Evolutionary conservation across 257 asterid genomes (phyloP).

Genomic region (Nicotiana knightiana): DNA sequence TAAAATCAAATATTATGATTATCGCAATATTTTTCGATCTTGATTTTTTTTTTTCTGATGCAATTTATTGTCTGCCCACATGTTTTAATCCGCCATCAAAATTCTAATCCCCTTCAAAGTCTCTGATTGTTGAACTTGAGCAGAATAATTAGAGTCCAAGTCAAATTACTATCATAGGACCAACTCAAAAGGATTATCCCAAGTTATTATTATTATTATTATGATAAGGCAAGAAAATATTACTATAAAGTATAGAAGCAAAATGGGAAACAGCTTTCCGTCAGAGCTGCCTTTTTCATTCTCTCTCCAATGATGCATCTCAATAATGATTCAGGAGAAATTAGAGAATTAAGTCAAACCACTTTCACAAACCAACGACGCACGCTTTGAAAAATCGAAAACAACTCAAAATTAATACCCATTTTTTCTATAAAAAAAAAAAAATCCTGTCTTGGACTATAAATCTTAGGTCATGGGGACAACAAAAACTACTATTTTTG

Average conservation of each 20-base stretch:
- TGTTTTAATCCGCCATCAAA: not conserved
- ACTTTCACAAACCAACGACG: slow-evolving; percentile 26
- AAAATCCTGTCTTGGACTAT: not conserved
- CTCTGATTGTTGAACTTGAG: not conserved
- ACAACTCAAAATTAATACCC: not conserved
- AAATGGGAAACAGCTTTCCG: slow-evolving; percentile 4
- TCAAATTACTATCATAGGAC: not conserved
- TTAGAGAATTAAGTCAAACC: slow-evolving; percentile 23
- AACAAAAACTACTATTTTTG: not conserved
- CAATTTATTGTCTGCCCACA: not conserved
- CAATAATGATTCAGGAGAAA: slow-evolving; percentile 30
- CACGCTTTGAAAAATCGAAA: not conserved
- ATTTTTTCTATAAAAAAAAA: not conserved
- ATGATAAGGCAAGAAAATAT: not conserved
- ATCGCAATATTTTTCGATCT: no score
- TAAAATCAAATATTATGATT: no score
- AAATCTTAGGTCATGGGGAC: not conserved
- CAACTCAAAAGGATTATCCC: not conserved
- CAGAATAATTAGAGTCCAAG: not conserved
- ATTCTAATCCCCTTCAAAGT: not conserved
- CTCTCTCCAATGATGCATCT: slow-evolving; percentile 21
- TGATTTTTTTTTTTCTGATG: no score
- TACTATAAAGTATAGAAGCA: not conserved
- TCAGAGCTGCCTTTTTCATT: not conserved
- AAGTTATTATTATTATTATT: not conserved